These are phyloP conservation scores for Parmelia sp. DNA, from an alignment of 495 filamentous ascomycete genomes.

Conservation along the genomic window DNA sequence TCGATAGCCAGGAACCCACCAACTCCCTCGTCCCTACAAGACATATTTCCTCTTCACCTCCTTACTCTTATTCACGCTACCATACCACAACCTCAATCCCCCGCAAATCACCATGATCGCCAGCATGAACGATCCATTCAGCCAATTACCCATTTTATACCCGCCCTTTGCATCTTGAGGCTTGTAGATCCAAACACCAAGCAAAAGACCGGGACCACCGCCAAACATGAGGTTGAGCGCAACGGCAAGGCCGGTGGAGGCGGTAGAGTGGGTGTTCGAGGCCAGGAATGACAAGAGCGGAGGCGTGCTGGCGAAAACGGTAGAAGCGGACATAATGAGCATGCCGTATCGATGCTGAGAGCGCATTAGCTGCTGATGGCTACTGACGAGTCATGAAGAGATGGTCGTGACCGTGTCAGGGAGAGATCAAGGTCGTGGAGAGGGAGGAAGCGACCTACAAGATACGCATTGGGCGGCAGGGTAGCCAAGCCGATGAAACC, in stretches of 20 bases:
- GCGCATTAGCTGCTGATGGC: background rate
- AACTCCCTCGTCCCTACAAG: background rate
- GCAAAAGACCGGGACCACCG: background rate
- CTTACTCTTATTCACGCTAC: background rate
- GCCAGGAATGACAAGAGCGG: background rate
- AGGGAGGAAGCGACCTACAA: background rate
- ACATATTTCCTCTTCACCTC: background rate
- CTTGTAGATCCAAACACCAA: background rate
- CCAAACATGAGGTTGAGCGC: background rate
- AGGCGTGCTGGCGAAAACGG: background rate
- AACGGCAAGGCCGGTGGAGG: background rate
- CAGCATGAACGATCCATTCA: background rate
- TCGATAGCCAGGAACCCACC: too few species aligned
- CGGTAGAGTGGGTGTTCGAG: background rate
- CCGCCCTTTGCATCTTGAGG: background rate
- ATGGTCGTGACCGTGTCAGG: too few species aligned
- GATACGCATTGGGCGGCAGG: background rate
- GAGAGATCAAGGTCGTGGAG: background rate
- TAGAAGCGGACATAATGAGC: background rate
- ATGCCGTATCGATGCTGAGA: background rate
- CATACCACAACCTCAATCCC: background rate
- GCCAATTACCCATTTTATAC: background rate
- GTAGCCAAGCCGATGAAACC: background rate
- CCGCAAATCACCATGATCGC: background rate
- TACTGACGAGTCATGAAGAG: too few species aligned